Base-by-base conservation (phyloP, 331 rosid species). In the Telfairia occidentalis region DNA sequence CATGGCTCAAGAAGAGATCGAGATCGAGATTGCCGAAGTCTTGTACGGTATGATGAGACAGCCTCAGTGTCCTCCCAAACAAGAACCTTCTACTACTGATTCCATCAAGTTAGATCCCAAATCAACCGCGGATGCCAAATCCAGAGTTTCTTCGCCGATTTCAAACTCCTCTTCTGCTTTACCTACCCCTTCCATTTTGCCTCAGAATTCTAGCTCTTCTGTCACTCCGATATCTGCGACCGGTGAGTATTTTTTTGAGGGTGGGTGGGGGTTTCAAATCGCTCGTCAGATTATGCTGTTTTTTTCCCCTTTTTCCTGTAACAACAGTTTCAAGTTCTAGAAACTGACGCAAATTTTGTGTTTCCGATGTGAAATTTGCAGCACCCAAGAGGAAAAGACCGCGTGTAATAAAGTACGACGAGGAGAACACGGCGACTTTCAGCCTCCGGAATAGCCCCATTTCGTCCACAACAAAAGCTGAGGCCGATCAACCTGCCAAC, bases 1-100 rank as follows among this genome's bases (percentile, higher is more conserved):
- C 19, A 80, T 85, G 4, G 85, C 86, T 23, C 99, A 92, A 72
- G 97, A 95, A 3, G 99, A 92, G 83, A 86, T 95, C 83, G 99
- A 95, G 88, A 95, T 87, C 77, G 99, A 95, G 91, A 88, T 95
- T 42, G 99, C 99, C 0, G 97, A 90, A 79, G 99, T 95, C 46
- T 77, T 95, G 86, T 95, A 85, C 80, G 97, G 93, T 37, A 89
- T 95, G 98, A 73, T 77, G 90, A 89, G 97, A 71, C 99, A 92
- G 76, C 97, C 99, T 1, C 99, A 89, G 26, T 96, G 87, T n/a
- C 87, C 90, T 66, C 70, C 90, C 0, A 92, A 90, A 87, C 96
- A 88, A 76, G 97, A 92, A 73, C 53, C 82, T 53, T 13, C 77
- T 42, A 77, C 78, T 10, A 75, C 71, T 42, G 96, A 89, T 69